phyloP scores from a whole-genome alignment of 2,329 filamentous ascomycete species.

The Monilinia polystroma region DNA sequence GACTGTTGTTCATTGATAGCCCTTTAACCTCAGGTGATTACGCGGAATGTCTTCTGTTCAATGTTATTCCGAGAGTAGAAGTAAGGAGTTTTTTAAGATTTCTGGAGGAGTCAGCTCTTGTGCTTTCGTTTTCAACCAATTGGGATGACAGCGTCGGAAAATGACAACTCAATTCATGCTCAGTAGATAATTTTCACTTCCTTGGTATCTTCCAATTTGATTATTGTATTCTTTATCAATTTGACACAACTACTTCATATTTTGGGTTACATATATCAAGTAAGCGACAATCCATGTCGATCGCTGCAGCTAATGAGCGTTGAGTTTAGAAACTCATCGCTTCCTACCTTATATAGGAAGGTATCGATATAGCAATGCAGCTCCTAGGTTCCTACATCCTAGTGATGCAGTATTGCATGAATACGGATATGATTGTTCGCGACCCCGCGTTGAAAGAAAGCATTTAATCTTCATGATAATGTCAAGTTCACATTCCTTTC shows the following conservation, averaged over 20 bases:
- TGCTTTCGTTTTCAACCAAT: neutral
- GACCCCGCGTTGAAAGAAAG: neutral
- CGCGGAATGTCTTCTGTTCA: neutral
- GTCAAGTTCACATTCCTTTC: neutral
- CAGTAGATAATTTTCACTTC: neutral
- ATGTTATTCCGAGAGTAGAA: neutral
- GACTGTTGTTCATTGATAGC: neutral
- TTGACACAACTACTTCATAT: neutral
- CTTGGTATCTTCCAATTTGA: neutral
- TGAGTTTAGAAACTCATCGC: neutral
- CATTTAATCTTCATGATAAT: neutral
- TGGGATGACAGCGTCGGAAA: neutral
- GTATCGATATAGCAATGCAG: slow-evolving; percentile 10
- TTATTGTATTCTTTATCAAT: neutral
- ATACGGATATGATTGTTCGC: neutral
- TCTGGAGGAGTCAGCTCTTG: neutral
- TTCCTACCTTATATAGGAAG: slow-evolving; percentile 11
- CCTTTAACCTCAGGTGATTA: too few relatives aligned
- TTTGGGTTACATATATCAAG: neutral
- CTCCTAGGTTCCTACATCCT: slow-evolving; percentile 8
- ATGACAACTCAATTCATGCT: neutral
- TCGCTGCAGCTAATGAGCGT: slow-evolving; percentile 3
- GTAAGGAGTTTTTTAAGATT: neutral
- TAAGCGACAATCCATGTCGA: neutral
- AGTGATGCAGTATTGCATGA: slow-evolving; percentile 18